Evolutionary conservation across 805 yeast genomes (phyloP).

Genomic region (Lipomyces kockii): DNA sequence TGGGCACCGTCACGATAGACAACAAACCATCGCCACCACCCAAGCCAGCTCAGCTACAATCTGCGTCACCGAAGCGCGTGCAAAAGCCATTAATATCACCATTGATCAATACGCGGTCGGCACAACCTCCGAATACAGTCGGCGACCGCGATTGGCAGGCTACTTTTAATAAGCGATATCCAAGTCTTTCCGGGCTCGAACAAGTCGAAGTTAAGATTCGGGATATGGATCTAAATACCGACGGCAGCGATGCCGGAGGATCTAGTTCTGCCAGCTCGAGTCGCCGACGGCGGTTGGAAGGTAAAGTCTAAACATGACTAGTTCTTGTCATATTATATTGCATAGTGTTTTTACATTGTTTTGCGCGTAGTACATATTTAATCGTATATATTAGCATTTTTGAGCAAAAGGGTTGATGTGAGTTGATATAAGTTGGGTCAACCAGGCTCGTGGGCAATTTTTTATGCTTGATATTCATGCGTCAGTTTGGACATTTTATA

Average conservation of each 20-base stretch:
- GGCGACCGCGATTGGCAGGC: conserved; percentile 11
- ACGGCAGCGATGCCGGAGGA: neutral
- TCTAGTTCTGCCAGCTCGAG: neutral
- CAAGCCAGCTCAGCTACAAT: conserved; percentile 16
- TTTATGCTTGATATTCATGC: neutral
- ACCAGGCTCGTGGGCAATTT: neutral
- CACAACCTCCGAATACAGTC: neutral
- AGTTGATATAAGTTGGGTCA: neutral
- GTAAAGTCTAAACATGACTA: neutral
- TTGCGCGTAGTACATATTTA: neutral
- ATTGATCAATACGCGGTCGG: neutral
- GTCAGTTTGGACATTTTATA: neutral
- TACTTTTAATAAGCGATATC: conserved; percentile 12
- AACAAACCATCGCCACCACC: conserved; percentile 19
- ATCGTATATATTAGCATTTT: neutral
- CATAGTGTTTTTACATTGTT: neutral
- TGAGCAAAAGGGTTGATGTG: neutral
- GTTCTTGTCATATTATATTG: neutral
- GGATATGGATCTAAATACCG: neutral
- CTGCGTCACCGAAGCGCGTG: conserved; percentile 13
- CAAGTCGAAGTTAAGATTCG: conserved; percentile 7
- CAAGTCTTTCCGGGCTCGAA: conserved; percentile 6
- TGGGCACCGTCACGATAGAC: neutral
- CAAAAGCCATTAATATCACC: neutral
- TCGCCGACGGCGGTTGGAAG: neutral